These are phyloP conservation scores for apple (Malus domestica) DNA, from an alignment of 306 rosid genomes.

Conservation along the genomic window ASM211411v1 NC_041803.1:37498001-37498500, in stretches of 20 bases:
- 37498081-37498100: constrained; percentile 55
- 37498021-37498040: constrained; percentile 29
- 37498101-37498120: neutral
- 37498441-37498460: constrained; percentile 87
- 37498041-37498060: constrained; percentile 47
- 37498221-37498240: neutral
- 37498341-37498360: constrained; percentile 72
- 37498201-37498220: neutral
- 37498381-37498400: neutral
- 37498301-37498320: constrained; percentile 68
- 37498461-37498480: constrained; percentile 77
- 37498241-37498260: neutral
- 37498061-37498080: constrained; percentile 50
- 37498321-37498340: constrained; percentile 52
- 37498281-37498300: constrained; percentile 36
- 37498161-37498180: neutral
- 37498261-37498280: constrained; percentile 46
- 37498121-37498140: neutral
- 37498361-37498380: constrained; percentile 55
- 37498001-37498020: constrained; percentile 37
- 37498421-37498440: constrained; percentile 14
- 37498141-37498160: neutral
- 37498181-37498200: neutral
- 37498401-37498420: constrained; percentile 6
- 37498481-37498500: constrained; percentile 73